Percentiles rank a stretch among this genome's conserved stretches.
Conservation (phyloP, 306 rosid species). For the Mimosa pudica region DNA sequence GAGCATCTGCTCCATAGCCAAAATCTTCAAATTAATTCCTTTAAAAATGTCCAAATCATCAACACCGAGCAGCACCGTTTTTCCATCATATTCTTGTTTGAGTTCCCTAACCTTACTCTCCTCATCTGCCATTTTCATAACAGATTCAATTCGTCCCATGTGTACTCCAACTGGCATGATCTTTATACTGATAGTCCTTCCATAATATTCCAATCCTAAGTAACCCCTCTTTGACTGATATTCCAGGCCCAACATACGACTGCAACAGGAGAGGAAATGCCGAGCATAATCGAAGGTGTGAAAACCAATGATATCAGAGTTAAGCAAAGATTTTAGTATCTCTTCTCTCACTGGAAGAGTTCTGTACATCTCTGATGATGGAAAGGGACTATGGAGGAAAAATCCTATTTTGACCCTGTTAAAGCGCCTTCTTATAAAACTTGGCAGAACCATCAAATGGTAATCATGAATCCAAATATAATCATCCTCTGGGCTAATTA, state of each 20-base stretch:
- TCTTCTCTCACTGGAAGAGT: constrained; percentile 87
- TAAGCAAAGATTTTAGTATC: constrained; percentile 78
- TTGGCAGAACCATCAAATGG: constrained; percentile 87
- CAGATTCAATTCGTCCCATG: constrained; percentile 75
- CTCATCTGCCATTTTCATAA: constrained; percentile 65
- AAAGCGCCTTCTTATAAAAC: constrained; percentile 74
- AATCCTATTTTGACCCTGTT: constrained; percentile 76
- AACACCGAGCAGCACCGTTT: constrained; percentile 70
- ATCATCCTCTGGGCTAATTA: constrained; percentile 81
- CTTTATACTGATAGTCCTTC: constrained; percentile 81
- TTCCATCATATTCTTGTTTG: constrained; percentile 57
- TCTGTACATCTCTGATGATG: constrained; percentile 81
- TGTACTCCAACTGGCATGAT: constrained; percentile 90
- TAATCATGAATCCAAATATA: constrained; percentile 87
- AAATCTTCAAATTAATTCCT: constrained; percentile 77
- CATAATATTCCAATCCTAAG: constrained; percentile 82
- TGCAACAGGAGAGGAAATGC: constrained; percentile 85
- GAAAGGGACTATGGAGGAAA: constrained; percentile 89
- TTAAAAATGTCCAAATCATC: constrained; percentile 83
- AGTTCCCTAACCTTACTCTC: constrained; percentile 58
- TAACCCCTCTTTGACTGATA: constrained; percentile 86
- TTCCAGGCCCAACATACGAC: constrained; percentile 83
- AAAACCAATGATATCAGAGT: constrained; percentile 81
- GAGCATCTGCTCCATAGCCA: constrained; percentile 85
- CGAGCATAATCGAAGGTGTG: constrained; percentile 92